phyloP scores from a whole-genome alignment of 2,329 filamentous ascomycete genomes.

The Aspergillus puulaauensis region DNA sequence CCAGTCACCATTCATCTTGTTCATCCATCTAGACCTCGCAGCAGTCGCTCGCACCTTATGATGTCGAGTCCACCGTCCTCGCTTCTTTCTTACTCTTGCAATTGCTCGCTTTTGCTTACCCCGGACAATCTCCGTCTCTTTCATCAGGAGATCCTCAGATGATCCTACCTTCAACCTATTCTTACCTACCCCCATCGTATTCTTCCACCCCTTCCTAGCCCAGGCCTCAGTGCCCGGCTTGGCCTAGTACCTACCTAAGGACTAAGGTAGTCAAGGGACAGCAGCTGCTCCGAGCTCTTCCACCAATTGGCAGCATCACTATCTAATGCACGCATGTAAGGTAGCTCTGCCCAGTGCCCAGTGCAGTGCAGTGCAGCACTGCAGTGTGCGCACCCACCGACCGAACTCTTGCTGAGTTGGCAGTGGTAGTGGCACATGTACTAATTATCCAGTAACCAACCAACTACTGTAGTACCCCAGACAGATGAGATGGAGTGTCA shows the following conservation, averaged over 20 bases:
- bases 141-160: not conserved
- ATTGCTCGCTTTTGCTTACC: not conserved
- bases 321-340: not conserved
- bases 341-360: not conserved
- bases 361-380: not conserved
- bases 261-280: too few relatives aligned
- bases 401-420: conserved; percentile 4
- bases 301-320: not conserved
- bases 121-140: not conserved
- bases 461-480: not conserved
- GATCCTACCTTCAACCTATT: too few relatives aligned
- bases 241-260: too few relatives aligned
- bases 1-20: not conserved
- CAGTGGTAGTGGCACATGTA: not conserved
- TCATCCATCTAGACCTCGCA: not conserved
- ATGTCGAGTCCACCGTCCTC: too few relatives aligned
- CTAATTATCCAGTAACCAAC: too few relatives aligned
- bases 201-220: too few relatives aligned
- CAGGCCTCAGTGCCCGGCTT: too few relatives aligned
- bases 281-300: too few relatives aligned
- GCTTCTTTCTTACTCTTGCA: too few relatives aligned
- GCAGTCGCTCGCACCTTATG: too few relatives aligned
- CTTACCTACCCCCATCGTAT: not conserved
- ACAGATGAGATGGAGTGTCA: conserved; percentile 3
- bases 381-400: not conserved